phyloP scores from a whole-genome alignment of 2,329 filamentous ascomycete genomes.

The Periglandula ipomoeae region DNA sequence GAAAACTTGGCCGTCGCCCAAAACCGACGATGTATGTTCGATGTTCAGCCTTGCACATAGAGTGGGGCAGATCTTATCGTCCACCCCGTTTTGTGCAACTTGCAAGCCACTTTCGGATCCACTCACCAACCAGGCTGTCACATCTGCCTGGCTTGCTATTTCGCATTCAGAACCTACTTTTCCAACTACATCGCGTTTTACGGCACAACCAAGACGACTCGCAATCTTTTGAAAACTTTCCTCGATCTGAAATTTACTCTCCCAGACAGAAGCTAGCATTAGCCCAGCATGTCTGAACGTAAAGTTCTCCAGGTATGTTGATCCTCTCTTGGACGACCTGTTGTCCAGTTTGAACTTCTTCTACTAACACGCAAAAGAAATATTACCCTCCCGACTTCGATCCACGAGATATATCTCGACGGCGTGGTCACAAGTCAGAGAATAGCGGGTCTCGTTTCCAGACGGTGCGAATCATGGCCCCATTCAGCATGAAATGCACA shows the following conservation, averaged over 20 bases:
- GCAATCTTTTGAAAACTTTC: no score
- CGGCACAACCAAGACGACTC: no score
- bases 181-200: no score
- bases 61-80: conserved; percentile 3
- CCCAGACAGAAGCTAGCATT: no score
- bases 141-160: neutral
- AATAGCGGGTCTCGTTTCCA: conserved; percentile 70
- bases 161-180: no score
- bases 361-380: conserved; percentile 24
- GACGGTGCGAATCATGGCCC: conserved; percentile 74
- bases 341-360: neutral
- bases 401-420: conserved; percentile 67
- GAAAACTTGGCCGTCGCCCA: no score
- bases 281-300: conserved; percentile 66
- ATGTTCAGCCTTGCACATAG: conserved; percentile 6
- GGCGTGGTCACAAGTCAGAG: conserved; percentile 51
- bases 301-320: conserved; percentile 53
- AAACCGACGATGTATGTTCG: no score
- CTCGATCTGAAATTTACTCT: no score
- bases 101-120: no score
- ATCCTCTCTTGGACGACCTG: no score
- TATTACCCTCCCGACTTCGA: conserved; percentile 79
- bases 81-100: conserved; percentile 6
- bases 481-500: conserved; percentile 33
- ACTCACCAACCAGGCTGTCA: no score